phyloP scores from a whole-genome alignment of 2,329 filamentous ascomycete genomes.

The Claviceps arundinis region DNA sequence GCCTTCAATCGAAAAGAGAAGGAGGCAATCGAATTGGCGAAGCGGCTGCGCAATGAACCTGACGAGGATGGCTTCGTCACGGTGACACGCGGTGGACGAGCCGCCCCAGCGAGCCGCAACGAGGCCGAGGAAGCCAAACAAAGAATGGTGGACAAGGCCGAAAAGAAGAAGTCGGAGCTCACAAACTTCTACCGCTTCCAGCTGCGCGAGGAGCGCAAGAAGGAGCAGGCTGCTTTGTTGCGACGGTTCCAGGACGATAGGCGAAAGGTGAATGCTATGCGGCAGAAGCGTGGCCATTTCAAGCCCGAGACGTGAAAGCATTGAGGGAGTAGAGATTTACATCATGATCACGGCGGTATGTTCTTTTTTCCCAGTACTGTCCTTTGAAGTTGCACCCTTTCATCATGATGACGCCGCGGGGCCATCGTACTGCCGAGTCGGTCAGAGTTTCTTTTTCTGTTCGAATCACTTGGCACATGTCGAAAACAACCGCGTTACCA shows the following conservation, averaged over 20 bases:
- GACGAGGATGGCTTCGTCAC: constrained; percentile 96
- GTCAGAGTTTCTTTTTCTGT: constrained; percentile 2
- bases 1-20: constrained; percentile 62
- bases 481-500: constrained; percentile 48
- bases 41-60: constrained; percentile 59
- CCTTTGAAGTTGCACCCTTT: constrained; percentile 1
- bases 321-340: not conserved
- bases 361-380: not conserved
- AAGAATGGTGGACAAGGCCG: constrained; percentile 49
- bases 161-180: constrained; percentile 48
- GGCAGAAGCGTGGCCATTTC: constrained; percentile 51
- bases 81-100: constrained; percentile 65
- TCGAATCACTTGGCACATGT: constrained; percentile 25
- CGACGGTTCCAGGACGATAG: constrained; percentile 64
- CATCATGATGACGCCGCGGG: constrained; percentile 40
- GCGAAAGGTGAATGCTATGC: constrained; percentile 58
- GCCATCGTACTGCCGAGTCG: constrained; percentile 28
- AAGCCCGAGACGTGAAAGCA: constrained; percentile 32
- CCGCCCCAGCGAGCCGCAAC: constrained; percentile 59
- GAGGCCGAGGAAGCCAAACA: constrained; percentile 49
- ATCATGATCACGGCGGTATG: not conserved
- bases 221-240: constrained; percentile 53
- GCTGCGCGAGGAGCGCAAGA: constrained; percentile 64
- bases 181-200: constrained; percentile 79
- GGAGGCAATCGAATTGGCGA: constrained; percentile 48